These are phyloP conservation scores for Penicillium brevicompactum DNA, from an alignment of 2,329 filamentous ascomycete genomes.

Conservation along the genomic window DNA sequence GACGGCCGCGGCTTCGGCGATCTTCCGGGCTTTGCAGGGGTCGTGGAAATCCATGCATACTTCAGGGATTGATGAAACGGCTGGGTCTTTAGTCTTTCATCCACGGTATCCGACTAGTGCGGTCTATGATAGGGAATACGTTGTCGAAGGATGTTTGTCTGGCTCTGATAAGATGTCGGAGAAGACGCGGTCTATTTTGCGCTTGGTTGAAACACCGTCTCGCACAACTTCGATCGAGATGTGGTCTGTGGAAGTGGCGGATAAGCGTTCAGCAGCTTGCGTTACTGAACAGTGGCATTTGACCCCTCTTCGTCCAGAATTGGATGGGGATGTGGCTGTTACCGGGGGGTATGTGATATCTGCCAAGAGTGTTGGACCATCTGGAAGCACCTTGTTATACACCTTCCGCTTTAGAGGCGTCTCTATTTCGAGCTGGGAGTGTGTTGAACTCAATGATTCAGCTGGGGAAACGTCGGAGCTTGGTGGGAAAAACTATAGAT, in stretches of 20 bases:
- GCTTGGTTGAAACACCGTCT: conserved; percentile 7
- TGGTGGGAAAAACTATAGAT: not conserved
- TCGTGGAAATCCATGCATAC: conserved; percentile 62
- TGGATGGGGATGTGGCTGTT: not conserved
- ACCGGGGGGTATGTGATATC: conserved; percentile 18
- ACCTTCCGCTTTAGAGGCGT: conserved; percentile 32
- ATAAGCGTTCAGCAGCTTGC: conserved; percentile 1
- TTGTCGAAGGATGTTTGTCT: conserved; percentile 22
- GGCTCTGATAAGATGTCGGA: not conserved
- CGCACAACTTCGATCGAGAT: conserved; percentile 13
- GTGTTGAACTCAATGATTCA: not conserved
- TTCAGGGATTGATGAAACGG: conserved; percentile 30
- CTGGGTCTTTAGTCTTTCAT: conserved; percentile 66
- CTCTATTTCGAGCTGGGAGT: conserved; percentile 27
- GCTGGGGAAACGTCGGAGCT: not conserved
- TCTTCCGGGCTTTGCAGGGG: conserved; percentile 72
- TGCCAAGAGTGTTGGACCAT: conserved; percentile 1
- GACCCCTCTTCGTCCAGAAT: conserved; percentile 1
- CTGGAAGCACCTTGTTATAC: conserved; percentile 15
- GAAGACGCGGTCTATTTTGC: conserved; percentile 17
- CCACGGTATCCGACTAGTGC: conserved; percentile 59
- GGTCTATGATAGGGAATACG: conserved; percentile 38
- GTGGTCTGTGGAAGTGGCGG: conserved; percentile 10
- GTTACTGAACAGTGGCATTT: conserved; percentile 11
- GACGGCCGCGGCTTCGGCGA: conserved; percentile 63